Evolutionary conservation across 2,329 filamentous ascomycete species (phyloP).

Genomic region (Ophiosphaerella korrae): DNA sequence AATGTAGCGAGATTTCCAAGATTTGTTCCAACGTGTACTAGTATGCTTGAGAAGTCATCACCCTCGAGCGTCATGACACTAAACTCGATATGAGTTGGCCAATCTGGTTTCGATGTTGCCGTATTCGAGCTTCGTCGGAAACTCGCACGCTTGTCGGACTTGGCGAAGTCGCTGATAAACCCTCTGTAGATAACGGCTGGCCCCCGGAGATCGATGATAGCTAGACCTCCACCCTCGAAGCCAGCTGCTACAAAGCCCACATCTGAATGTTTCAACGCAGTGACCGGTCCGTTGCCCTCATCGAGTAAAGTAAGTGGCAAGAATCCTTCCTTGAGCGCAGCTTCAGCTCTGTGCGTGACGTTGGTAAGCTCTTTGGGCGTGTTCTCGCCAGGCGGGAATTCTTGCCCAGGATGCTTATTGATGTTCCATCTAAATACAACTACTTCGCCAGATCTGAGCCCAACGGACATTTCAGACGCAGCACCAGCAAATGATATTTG

Average conservation of each 20-base stretch:
- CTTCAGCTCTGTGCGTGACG: slow-evolving; percentile 74
- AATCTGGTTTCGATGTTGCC: slow-evolving; percentile 63
- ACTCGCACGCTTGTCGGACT: slow-evolving; percentile 75
- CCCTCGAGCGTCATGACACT: slow-evolving; percentile 87
- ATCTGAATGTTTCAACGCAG: slow-evolving; percentile 81
- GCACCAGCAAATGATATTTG: slow-evolving; percentile 79
- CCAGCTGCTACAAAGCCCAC: slow-evolving; percentile 90
- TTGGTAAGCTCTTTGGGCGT: slow-evolving; percentile 65
- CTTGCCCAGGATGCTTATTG: slow-evolving; percentile 73
- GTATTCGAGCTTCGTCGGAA: slow-evolving; percentile 64
- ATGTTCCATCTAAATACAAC: slow-evolving; percentile 86
- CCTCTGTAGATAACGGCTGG: slow-evolving; percentile 81
- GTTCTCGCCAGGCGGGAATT: slow-evolving; percentile 60
- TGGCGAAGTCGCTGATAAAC: slow-evolving; percentile 73
- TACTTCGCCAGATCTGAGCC: slow-evolving; percentile 81
- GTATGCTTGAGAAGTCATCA: slow-evolving; percentile 94
- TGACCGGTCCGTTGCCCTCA: slow-evolving; percentile 81
- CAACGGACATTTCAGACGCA: slow-evolving; percentile 84
- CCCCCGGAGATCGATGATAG: slow-evolving; percentile 84
- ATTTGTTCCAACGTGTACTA: slow-evolving; percentile 88
- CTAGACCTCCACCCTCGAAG: slow-evolving; percentile 80
- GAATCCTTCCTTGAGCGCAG: slow-evolving; percentile 75
- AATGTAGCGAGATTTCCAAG: slow-evolving; percentile 84
- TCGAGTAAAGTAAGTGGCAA: slow-evolving; percentile 81
- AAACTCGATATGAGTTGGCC: slow-evolving; percentile 83